Evolutionary conservation across 768 basidiomycete genomes (phyloP).

Genomic region (Porpolomopsis calyptriformis): DNA sequence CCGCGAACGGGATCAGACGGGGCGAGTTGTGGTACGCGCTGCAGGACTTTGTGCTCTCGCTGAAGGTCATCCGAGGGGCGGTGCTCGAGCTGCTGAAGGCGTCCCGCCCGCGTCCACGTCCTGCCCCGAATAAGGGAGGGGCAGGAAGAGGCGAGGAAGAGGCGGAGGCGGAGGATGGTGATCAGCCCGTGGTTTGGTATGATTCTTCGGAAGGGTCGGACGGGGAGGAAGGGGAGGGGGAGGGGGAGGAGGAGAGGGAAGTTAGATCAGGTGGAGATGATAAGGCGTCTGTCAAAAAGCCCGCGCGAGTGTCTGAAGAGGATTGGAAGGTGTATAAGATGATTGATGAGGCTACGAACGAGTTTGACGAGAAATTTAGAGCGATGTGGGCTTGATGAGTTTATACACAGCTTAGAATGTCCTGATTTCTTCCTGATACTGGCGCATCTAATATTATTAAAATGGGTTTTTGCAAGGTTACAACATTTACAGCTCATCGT

Average conservation of each 20-base stretch:
- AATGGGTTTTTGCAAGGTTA: too few species aligned
- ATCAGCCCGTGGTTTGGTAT: too few species aligned
- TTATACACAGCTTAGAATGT: too few species aligned
- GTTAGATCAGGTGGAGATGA: constrained; percentile 16
- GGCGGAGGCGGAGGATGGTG: too few species aligned
- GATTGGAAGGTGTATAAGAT: constrained; percentile 52
- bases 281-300: constrained; percentile 18
- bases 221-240: neutral
- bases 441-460: too few species aligned
- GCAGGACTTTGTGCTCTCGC: constrained; percentile 44
- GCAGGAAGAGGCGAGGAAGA: too few species aligned
- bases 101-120: too few species aligned
- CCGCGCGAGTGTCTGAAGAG: constrained; percentile 27
- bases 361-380: constrained; percentile 51
- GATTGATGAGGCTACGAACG: constrained; percentile 29
- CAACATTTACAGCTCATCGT: too few species aligned
- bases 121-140: too few species aligned
- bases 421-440: too few species aligned
- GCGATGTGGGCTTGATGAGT: constrained; percentile 46
- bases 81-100: constrained; percentile 31
- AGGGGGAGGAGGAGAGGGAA: constrained; percentile 11
- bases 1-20: constrained; percentile 46
- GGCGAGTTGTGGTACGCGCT: constrained; percentile 60
- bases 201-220: too few species aligned
- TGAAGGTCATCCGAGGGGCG: constrained; percentile 38